Percentiles rank a stretch among this genome's conserved stretches.
phyloP scores from a whole-genome alignment of 192 early-diverging fungal genomes.

The Coemansia sp. region DNA sequence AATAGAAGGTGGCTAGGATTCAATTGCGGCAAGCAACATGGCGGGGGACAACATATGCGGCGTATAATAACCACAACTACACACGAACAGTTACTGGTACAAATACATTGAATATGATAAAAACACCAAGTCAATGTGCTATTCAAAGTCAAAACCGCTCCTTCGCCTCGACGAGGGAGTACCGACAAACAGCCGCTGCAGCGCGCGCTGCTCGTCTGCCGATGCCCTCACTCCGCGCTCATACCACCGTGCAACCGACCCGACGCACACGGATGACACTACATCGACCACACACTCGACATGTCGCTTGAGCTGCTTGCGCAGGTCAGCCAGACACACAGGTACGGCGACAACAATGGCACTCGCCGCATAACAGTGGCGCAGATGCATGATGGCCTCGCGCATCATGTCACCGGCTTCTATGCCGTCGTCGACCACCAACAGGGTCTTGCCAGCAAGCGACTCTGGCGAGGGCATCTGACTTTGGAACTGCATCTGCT shows the following conservation, averaged over 20 bases:
- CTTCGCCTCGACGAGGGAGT: background rate
- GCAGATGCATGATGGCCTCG: constrained; percentile 46
- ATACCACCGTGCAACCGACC: constrained; percentile 42
- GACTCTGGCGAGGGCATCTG: constrained; percentile 1
- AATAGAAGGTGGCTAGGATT: no score
- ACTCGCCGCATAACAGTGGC: constrained; percentile 29
- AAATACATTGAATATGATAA: background rate
- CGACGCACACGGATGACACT: constrained; percentile 45
- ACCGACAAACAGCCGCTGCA: constrained; percentile 28
- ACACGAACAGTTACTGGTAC: background rate
- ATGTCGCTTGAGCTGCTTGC: constrained; percentile 38
- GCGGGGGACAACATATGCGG: no score
- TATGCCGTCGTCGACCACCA: constrained; percentile 51
- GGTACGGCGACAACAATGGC: constrained; percentile 49
- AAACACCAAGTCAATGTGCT: background rate
- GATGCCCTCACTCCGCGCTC: constrained; percentile 16
- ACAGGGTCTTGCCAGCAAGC: constrained; percentile 26
- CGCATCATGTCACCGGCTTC: constrained; percentile 54
- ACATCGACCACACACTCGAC: constrained; percentile 38
- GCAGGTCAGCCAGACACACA: constrained; percentile 50
- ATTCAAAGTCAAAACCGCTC: constrained; percentile 27
- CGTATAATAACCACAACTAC: no score
- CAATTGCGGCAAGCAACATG: no score
- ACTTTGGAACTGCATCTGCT: constrained; percentile 27
- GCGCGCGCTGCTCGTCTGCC: constrained; percentile 20